These are phyloP conservation scores for Boechera divaricarpa DNA, from an alignment of 345 rosid species.

Conservation along the genomic window DNA sequence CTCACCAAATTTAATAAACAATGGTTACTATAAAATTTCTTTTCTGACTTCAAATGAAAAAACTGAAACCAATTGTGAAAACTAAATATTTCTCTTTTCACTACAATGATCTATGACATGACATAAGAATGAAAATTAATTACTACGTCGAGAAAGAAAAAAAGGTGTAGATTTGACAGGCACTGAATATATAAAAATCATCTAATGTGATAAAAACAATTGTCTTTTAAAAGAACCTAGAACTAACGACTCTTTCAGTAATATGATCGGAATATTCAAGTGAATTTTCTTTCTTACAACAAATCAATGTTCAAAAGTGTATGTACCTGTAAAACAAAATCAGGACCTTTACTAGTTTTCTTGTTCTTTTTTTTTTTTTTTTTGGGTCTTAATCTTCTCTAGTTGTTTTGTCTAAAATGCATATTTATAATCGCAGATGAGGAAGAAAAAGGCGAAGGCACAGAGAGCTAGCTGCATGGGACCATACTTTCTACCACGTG, in stretches of 20 bases:
- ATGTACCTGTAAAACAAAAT: background rate
- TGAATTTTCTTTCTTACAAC: background rate
- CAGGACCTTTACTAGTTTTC: background rate
- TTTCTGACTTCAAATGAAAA: background rate
- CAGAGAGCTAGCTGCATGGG: too few relatives aligned
- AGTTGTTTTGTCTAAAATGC: background rate
- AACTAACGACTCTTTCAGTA: background rate
- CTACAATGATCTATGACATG: background rate
- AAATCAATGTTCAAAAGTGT: background rate
- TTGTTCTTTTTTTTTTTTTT: too few relatives aligned
- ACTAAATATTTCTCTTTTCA: too few relatives aligned
- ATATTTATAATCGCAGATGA: background rate
- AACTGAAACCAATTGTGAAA: background rate
- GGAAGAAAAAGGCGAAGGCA: background rate
- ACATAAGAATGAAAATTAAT: background rate
- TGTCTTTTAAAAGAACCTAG: background rate
- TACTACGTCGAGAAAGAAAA: background rate
- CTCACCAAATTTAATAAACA: background rate
- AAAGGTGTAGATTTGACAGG: background rate
- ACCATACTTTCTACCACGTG: too few relatives aligned
- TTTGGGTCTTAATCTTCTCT: background rate
- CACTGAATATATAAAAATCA: background rate
- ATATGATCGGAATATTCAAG: background rate
- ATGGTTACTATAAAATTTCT: background rate
- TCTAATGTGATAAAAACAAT: conserved; percentile 1